Percentiles rank a stretch among this genome's conserved stretches.
phyloP scores from a whole-genome alignment of 495 filamentous ascomycete genomes.

The Penicillium bovifimosum region DNA sequence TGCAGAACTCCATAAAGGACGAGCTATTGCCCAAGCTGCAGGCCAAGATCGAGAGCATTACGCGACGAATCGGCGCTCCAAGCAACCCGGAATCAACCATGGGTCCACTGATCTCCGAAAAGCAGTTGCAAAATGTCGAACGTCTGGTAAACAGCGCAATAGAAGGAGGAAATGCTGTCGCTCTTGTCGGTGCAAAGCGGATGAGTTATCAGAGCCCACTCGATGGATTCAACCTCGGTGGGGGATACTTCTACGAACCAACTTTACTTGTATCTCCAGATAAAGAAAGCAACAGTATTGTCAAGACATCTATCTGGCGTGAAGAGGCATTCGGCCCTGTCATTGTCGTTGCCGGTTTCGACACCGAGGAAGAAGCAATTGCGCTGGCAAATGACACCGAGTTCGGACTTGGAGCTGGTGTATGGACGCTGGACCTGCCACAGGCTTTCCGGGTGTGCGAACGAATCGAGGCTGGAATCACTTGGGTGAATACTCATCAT shows the following conservation, averaged over 20 bases:
- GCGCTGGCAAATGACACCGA: constrained; percentile 37
- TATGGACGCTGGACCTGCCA: constrained; percentile 50
- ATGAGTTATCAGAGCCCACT: constrained; percentile 22
- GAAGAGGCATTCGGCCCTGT: constrained; percentile 50
- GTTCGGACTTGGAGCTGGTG: constrained; percentile 37
- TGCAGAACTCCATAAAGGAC: constrained; percentile 43
- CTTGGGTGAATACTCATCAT: constrained; percentile 46
- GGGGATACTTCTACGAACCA: constrained; percentile 55
- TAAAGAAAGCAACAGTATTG: constrained; percentile 1
- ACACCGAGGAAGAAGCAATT: constrained; percentile 37
- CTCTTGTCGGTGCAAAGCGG: constrained; percentile 31
- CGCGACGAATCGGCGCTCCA: constrained; percentile 26
- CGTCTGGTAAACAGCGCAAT: constrained; percentile 26
- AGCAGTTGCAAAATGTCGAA: constrained; percentile 15
- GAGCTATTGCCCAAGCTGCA: constrained; percentile 30
- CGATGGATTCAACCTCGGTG: constrained; percentile 23
- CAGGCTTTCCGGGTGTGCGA: constrained; percentile 44
- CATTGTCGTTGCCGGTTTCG: constrained; percentile 35
- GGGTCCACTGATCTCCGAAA: constrained; percentile 20
- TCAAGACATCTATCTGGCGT: constrained; percentile 25
- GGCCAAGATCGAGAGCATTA: constrained; percentile 35
- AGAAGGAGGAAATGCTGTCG: constrained; percentile 19
- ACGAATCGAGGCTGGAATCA: constrained; percentile 47
- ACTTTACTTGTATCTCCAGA: constrained; percentile 41
- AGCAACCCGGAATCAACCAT: constrained; percentile 15